These are phyloP conservation scores for Stephanodiscus triporus DNA, from an alignment of 108 stramenopile species.

Conservation along the genomic window DNA sequence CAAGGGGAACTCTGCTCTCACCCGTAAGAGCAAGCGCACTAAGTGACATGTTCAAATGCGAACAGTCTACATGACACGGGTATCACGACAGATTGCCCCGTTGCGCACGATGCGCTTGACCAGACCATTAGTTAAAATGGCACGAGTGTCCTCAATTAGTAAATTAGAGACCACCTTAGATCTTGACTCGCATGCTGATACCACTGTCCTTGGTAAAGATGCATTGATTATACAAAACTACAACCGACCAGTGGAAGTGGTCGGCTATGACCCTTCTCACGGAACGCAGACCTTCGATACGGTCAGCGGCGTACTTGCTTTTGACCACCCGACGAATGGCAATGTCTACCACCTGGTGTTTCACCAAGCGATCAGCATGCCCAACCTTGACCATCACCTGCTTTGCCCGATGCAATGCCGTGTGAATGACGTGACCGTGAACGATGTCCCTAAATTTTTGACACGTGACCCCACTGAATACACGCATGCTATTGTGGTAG, in stretches of 20 bases:
- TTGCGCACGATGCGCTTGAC: too few species aligned
- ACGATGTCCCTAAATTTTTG: constrained; percentile 23
- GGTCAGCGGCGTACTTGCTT: neutral
- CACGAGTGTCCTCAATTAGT: neutral
- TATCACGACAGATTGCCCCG: too few species aligned
- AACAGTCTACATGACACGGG: too few species aligned
- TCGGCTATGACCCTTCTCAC: neutral
- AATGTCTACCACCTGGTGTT: too few species aligned
- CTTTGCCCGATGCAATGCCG: constrained; percentile 14
- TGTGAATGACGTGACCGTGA: constrained; percentile 10
- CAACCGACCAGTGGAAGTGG: neutral
- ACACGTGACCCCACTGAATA: neutral
- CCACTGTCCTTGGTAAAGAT: neutral
- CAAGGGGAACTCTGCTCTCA: too few species aligned
- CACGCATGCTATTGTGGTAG: neutral
- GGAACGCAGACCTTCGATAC: neutral
- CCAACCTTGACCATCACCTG: too few species aligned
- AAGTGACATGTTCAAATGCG: too few species aligned
- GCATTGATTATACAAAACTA: neutral
- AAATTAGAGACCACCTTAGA: neutral
- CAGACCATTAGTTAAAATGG: neutral
- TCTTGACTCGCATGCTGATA: neutral
- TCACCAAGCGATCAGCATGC: too few species aligned
- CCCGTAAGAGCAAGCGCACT: too few species aligned
- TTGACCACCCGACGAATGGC: neutral